These are phyloP conservation scores for Kodamaea sp. DNA, from an alignment of 1,139 yeast species.

Conservation along the genomic window DNA sequence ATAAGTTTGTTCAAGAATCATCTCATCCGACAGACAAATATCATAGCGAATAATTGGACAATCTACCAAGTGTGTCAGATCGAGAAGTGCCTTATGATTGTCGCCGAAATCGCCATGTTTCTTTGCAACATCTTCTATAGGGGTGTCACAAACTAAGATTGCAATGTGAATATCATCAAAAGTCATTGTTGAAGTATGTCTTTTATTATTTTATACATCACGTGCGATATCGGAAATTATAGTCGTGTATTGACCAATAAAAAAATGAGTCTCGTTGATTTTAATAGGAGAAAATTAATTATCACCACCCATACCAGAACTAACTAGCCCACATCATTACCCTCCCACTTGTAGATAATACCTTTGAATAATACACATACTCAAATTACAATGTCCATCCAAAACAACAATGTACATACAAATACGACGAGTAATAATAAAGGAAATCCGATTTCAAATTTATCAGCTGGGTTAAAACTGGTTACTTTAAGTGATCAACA, in stretches of 20 bases:
- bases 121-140: constrained; percentile 25
- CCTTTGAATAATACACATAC: not conserved
- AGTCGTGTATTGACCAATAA: too few relatives aligned
- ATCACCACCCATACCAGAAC: not conserved
- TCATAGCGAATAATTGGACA: too few relatives aligned
- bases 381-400: not conserved
- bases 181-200: constrained; percentile 6
- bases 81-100: constrained; percentile 33
- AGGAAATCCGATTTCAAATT: constrained; percentile 36
- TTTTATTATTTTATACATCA: too few relatives aligned
- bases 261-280: too few relatives aligned
- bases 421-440: constrained; percentile 5
- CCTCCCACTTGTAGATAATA: not conserved
- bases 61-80: constrained; percentile 9
- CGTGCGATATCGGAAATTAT: too few relatives aligned
- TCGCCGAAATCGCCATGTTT: constrained; percentile 54
- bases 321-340: not conserved
- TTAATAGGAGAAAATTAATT: not conserved
- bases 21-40: not conserved
- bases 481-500: constrained; percentile 42
- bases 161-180: constrained; percentile 31
- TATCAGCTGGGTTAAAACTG: constrained; percentile 49
- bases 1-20: not conserved
- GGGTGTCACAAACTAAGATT: constrained; percentile 46
- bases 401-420: not conserved